phyloP scores from a whole-genome alignment of 257 asterid species.

The Euphrasia confusa region DNA sequence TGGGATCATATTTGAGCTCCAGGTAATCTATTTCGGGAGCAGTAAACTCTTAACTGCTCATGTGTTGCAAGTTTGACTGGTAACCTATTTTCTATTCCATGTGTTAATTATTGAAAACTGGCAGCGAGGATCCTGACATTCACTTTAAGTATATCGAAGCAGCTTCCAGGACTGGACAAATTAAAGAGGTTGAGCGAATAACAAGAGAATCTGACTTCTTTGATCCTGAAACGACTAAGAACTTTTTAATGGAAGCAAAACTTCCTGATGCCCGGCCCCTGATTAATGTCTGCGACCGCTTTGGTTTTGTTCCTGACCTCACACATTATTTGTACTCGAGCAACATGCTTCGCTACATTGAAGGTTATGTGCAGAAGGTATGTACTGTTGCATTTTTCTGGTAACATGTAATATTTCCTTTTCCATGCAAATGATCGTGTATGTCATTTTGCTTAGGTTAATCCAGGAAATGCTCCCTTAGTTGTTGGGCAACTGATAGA shows the following conservation, averaged over 20 bases:
- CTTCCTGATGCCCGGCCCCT: constrained; percentile 99
- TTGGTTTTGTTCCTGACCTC: constrained; percentile 98
- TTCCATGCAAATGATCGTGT: no score
- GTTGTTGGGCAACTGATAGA: constrained; percentile 98
- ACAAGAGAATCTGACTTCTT: constrained; percentile 97
- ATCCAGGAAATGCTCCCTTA: constrained; percentile 98
- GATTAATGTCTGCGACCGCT: constrained; percentile 96
- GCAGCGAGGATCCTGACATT: constrained; percentile 98
- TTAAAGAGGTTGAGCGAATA: constrained; percentile 98
- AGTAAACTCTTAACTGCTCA: no score
- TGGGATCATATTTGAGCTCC: constrained; percentile 97
- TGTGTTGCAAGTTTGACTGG: no score
- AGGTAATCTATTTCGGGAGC: constrained; percentile 41
- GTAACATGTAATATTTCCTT: no score
- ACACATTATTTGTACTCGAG: constrained; percentile 89
- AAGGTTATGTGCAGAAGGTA: constrained; percentile 99
- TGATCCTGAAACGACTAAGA: constrained; percentile 92
- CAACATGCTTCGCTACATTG: constrained; percentile 98
- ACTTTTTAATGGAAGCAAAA: constrained; percentile 96
- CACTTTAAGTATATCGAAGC: constrained; percentile 98
- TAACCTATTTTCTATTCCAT: not conserved
- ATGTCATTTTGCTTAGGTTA: constrained; percentile 53
- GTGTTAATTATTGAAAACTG: constrained; percentile 26
- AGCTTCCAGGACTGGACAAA: constrained; percentile 99
- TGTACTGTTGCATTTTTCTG: not conserved